A percentile compares a stretch with the other conserved stretches of the same genome.
phyloP scores from a whole-genome alignment of 176 grass and related monocot genomes.

The Musa schizocarpa region DNA sequence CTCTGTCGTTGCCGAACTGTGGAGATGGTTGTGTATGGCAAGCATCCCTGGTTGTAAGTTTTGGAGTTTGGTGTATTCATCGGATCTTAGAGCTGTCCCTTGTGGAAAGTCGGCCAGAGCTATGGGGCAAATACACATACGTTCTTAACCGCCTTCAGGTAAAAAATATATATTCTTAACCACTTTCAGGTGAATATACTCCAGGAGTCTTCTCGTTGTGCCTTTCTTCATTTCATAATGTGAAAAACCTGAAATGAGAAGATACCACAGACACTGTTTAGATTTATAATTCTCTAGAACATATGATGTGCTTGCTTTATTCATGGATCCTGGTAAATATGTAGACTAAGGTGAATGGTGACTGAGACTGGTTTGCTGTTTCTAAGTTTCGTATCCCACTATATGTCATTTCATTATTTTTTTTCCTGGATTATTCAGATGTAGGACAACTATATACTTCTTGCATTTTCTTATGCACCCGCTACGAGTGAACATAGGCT shows the following conservation, averaged over 20 bases:
- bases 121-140: slow-evolving; percentile 99
- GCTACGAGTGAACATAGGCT: too few relatives aligned
- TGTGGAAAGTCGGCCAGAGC: slow-evolving; percentile 90
- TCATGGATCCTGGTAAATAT: too few relatives aligned
- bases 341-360: neutral
- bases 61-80: slow-evolving; percentile 86
- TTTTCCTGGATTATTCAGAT: too few relatives aligned
- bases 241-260: neutral
- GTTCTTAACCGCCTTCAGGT: slow-evolving; percentile 99
- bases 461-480: too few relatives aligned
- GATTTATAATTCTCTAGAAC: too few relatives aligned
- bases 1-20: slow-evolving; percentile 44
- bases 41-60: slow-evolving; percentile 58
- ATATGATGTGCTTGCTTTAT: neutral
- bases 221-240: neutral
- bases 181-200: neutral
- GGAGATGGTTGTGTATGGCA: slow-evolving; percentile 84
- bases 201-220: neutral
- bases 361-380: neutral
- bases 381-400: neutral
- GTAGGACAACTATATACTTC: too few relatives aligned
- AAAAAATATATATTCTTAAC: neutral
- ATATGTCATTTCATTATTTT: slow-evolving; percentile 11
- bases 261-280: neutral
- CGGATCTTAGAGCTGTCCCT: slow-evolving; percentile 69